Conservation (phyloP, 108 stramenopile species). For the Heterococcus sp. region DNA sequence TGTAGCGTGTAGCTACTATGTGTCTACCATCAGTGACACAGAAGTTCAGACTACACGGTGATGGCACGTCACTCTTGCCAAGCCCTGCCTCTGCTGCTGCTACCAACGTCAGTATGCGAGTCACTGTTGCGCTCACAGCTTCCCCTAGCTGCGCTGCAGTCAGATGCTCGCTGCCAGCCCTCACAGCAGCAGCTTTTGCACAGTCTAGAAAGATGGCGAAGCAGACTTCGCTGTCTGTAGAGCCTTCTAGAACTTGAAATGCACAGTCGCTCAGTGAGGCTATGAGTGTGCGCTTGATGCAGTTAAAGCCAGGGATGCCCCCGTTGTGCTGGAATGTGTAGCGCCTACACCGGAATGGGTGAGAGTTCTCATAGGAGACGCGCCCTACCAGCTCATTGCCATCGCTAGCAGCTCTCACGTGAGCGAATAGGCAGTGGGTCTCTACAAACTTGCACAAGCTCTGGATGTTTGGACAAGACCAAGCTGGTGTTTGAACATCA, state of each 20-base stretch:
- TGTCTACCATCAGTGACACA: constrained; percentile 41
- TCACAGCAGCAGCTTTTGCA: not conserved
- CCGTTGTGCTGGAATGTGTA: constrained; percentile 50
- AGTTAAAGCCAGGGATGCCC: constrained; percentile 29
- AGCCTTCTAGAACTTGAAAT: constrained; percentile 26
- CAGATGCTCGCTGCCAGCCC: not conserved
- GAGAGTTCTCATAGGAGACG: constrained; percentile 36
- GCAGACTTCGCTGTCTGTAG: constrained; percentile 29
- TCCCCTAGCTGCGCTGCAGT: not conserved
- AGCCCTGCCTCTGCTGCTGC: not conserved
- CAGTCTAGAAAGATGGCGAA: not conserved
- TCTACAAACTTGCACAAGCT: constrained; percentile 46
- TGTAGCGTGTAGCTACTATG: constrained; percentile 38
- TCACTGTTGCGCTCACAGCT: not conserved
- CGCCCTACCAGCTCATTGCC: constrained; percentile 19
- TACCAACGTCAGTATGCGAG: not conserved
- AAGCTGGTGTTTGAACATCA: no score
- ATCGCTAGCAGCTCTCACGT: constrained; percentile 29
- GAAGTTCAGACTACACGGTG: constrained; percentile 23
- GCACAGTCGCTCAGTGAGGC: constrained; percentile 15
- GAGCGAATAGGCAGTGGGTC: constrained; percentile 27
- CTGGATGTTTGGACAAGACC: constrained; percentile 31
- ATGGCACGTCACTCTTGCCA: not conserved
- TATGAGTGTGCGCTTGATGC: constrained; percentile 36
- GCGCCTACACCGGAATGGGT: constrained; percentile 25